phyloP scores from a whole-genome alignment of 2,329 filamentous ascomycete species.

The Penicillium olsonii region DNA sequence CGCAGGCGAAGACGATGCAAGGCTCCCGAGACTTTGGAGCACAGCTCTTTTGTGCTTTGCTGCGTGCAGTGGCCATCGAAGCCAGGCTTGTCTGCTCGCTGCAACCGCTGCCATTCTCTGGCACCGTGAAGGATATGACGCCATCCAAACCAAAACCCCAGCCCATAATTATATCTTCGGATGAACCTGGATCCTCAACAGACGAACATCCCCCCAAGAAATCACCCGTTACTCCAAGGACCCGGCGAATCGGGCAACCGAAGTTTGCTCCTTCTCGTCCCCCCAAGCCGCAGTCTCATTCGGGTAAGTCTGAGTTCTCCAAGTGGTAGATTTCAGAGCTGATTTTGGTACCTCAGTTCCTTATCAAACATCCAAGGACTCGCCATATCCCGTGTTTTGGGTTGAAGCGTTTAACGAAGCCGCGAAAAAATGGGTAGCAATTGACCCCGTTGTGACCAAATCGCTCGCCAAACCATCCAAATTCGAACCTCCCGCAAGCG shows the following conservation, averaged over 20 bases:
- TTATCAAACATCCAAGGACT: slow-evolving; percentile 61
- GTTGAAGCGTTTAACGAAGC: slow-evolving; percentile 85
- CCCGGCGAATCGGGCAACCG: slow-evolving; percentile 39
- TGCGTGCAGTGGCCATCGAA: slow-evolving; percentile 80
- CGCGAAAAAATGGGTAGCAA: slow-evolving; percentile 86
- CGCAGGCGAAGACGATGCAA: slow-evolving; percentile 66
- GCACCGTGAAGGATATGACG: slow-evolving; percentile 45
- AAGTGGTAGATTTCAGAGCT: not conserved
- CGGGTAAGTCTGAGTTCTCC: slow-evolving; percentile 20
- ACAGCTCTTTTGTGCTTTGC: slow-evolving; percentile 84
- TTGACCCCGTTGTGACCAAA: slow-evolving; percentile 81
- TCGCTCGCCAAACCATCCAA: slow-evolving; percentile 73
- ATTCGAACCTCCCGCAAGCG: slow-evolving; percentile 80
- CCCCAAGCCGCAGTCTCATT: slow-evolving; percentile 14
- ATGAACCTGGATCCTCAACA: slow-evolving; percentile 34
- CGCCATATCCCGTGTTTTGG: slow-evolving; percentile 85
- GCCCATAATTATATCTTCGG: slow-evolving; percentile 41
- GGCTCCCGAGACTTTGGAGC: slow-evolving; percentile 89
- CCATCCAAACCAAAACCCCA: slow-evolving; percentile 42
- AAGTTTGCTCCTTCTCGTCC: slow-evolving; percentile 30
- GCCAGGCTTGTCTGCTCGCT: slow-evolving; percentile 86
- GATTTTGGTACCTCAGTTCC: slow-evolving; percentile 30
- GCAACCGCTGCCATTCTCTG: slow-evolving; percentile 73
- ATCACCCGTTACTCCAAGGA: slow-evolving; percentile 20
- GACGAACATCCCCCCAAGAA: slow-evolving; percentile 24